Evolutionary conservation across 1,284 basidiomycete species (phyloP), one percentile per base, ranked within the genome.

Genomic region (Ceratobasidium sp.): DNA sequence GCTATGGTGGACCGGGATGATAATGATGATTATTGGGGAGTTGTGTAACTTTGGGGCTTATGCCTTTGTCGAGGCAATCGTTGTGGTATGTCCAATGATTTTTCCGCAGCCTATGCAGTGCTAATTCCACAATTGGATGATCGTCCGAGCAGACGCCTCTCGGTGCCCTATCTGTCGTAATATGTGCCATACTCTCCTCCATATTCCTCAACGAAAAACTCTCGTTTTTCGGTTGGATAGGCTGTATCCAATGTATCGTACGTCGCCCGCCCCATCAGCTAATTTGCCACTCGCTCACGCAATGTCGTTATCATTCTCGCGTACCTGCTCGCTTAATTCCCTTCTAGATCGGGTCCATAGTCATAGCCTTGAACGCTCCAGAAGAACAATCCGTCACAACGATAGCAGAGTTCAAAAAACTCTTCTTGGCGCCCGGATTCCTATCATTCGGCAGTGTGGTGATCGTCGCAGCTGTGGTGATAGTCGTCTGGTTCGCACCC

Each of bases 331-430:
- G 41, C 57, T 53, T 29, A 47, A 63, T 47, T 44, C 48, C 41
- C 31, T 6, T 24, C 59, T 36, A 74, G 69, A 81, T 89, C 65
- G 88, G 88, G 33, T 85, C 83, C 0, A 80, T 82, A 33, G 83
- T 86, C 64, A 84, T 87, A 41, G 89, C 89, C 0, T 81, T 91
- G 59, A 92, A 92, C 80, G 94, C 95, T 2, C 97, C 97, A 0
- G 85, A 91, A 78, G 93, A 97, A 81, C 86, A 89, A 76, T 88
- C 92, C 1, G 89, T 95, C 11, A 92, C 94, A 29, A 88, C 95
- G 75, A 99, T 99, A 80, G 82, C 80, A 33, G 85, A 84, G 51
- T 91, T 91, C 81, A 85, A 88, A 79, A 82, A 87, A 48, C 84
- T 90, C 29, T 92, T 91, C 81, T 81, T 92, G 24, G 84, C 87